Base-by-base conservation (phyloP, 192 early-diverging fungal genomes). In the Jimgerdemannia flammicorona region DNA sequence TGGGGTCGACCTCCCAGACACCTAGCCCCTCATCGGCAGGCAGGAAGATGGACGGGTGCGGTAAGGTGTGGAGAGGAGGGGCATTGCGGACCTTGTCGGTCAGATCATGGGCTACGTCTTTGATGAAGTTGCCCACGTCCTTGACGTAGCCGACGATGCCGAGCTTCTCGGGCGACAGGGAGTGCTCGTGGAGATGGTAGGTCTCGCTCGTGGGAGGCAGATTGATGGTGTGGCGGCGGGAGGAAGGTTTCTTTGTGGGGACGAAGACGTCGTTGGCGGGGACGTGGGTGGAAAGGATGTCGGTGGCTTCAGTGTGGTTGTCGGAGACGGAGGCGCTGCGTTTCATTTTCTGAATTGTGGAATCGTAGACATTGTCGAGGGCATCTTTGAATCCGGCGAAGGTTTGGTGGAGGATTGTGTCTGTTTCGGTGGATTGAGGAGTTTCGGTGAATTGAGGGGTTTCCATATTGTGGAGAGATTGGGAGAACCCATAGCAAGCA, bases 41-140 rank as follows among this genome's bases (percentile, higher is more conserved):
- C 49, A 59, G 49, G 0, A 6, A 59, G 14, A 59, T 59, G 6
- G 49, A 14, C 8, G 49, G 49, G 14, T 59, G 49, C 14, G 6
- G 8, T 14, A 59, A 10, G 0, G 49, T 10, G 14, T 59, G 8
- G 8, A 59, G 49, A 59, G 49, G 14, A 10, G 6, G 49, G 14
- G 14, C 6, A 59, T 59, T 59, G 49, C 49, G 49, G 49, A 14
- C 49, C 49, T 59, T 59, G 49, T 59, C 49, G 49, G 8, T 6
- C 49, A 59, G 49, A 59, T 79, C 77, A 63, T 83, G 72, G 3
- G 77, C 63, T 4, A 67, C 65, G 71, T 83, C 81, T 11, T 71
- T 76, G 14, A 83, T 75, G 72, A 83, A 83, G 2, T 78, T 78
- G 54, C 75, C 81, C 7, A 83, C 81, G 70, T 83, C 81, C 74